Evolutionary conservation across 2,329 filamentous ascomycete species (phyloP).

Genomic region (Monosporascus sp.): DNA sequence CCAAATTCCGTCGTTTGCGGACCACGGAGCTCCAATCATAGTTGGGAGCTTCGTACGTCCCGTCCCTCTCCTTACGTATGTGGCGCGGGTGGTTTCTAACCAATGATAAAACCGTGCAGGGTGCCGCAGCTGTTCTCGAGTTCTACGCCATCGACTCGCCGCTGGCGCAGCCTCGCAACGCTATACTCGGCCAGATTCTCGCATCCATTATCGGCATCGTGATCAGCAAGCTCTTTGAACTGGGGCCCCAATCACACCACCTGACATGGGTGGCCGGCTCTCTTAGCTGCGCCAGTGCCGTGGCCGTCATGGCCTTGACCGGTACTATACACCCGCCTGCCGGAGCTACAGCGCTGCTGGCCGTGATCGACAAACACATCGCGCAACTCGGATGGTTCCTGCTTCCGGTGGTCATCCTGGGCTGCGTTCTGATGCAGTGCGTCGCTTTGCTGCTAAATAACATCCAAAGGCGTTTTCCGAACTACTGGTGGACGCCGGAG

Average conservation of each 20-base stretch:
- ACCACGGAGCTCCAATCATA: slow-evolving; percentile 52
- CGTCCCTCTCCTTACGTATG: neutral
- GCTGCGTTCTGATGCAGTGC: slow-evolving; percentile 53
- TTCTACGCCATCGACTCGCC: slow-evolving; percentile 69
- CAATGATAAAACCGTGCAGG: slow-evolving; percentile 35
- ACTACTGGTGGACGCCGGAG: slow-evolving; percentile 63
- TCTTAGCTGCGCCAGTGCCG: slow-evolving; percentile 58
- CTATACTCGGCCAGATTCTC: slow-evolving; percentile 61
- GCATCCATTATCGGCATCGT: slow-evolving; percentile 55
- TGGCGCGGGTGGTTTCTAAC: neutral
- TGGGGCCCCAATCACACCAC: slow-evolving; percentile 39
- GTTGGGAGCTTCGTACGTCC: slow-evolving; percentile 63
- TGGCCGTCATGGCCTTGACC: slow-evolving; percentile 61
- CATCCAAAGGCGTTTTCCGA: slow-evolving; percentile 58
- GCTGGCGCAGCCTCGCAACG: slow-evolving; percentile 67
- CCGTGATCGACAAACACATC: slow-evolving; percentile 52
- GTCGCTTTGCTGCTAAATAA: slow-evolving; percentile 65
- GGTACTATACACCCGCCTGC: slow-evolving; percentile 70
- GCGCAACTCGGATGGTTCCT: slow-evolving; percentile 62
- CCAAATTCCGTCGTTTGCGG: slow-evolving; percentile 47
- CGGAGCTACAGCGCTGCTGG: slow-evolving; percentile 67
- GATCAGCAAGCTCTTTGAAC: slow-evolving; percentile 59
- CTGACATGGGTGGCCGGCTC: slow-evolving; percentile 61
- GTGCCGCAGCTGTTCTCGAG: slow-evolving; percentile 69
- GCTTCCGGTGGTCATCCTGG: slow-evolving; percentile 57